Base-by-base conservation (phyloP, 768 basidiomycete species). In the Podaxis pistillaris region DNA sequence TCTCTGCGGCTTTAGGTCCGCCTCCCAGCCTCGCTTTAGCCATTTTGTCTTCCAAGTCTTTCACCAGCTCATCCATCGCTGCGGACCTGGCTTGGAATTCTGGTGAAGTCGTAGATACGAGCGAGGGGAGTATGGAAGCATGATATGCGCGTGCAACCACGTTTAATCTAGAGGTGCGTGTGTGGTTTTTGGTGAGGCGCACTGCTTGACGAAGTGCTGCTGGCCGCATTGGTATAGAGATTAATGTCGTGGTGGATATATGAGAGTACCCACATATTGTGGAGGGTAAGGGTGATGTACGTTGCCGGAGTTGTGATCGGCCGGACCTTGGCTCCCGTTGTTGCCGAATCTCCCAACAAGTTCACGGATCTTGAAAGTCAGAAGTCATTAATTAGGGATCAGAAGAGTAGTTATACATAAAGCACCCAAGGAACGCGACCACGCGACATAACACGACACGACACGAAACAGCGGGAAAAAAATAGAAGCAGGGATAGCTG, bases 91-190 rank as follows among this genome's bases (percentile, higher is more conserved):
- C 79, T 33, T 75, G 74, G 73, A 94, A 95, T 68, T 93, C 91
- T 7, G 88, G 85, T 2, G 89, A 86, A 2, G 84, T 71, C 2
- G 86, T 79, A 15, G 91, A 91, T 57, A 93, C 69, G 47, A 86
- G 74, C 8, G 90, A 89, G 0, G 93, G 90, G 22, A 94, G 80
- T 13, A 90, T 83, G 1, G 88, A 83, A 15, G 87, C 82, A 83
- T 93, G 89, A 71, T 91, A 91, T 46, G 68, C 63, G 67, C 79
- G 69, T 36, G 56, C 33, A 33, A 33, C 33, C 33, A 33, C 9
- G 33, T 33, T 33, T 33, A 9, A 7, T 33, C 7, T 33, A 33
- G 33, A 33, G 33, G 33, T 33, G 8, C 33, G 33, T 33, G 33
- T 7, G 37, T 56, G 13, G 19, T 13, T 24, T 7, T 7, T 22